Evolutionary conservation across 1,284 basidiomycete species (phyloP), one percentile per base, ranked within the genome.

Genomic region (Heliocybe sulcata): DNA sequence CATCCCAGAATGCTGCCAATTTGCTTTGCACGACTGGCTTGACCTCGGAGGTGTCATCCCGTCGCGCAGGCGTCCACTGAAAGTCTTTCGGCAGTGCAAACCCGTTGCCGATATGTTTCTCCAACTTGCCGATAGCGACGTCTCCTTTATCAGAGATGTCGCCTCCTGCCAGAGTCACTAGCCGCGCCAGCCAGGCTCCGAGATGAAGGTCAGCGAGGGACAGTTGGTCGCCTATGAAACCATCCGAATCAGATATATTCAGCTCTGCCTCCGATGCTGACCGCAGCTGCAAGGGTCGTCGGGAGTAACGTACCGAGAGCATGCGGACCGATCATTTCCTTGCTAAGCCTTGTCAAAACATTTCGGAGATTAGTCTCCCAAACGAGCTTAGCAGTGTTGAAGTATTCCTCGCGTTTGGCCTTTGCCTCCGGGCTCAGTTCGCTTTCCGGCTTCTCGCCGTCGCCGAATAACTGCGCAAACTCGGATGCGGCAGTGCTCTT

Each of bases 191-290:
- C 91, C 90, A 96, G 11, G 83, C 83, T 2, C 82, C 83, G 25
- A 93, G 72, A 64, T 94, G 90, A 53, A 93, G 69, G 65, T 95
- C 93, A 2, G 85, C 89, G 45, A 92, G 72, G 8, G 85, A 90
- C 64, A 93, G 68, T 57, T 91, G 88, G 62, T 88, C 87, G 25
- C 86, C 86, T 87, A 56, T 20, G 72, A 60, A 25, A 64, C 3
- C 33, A 14, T 25, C 11, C 4, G 35, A n/a, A n/a, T 23, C 22
- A 14, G 23, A 35, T 23, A 20, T 35, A 11, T 11, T 12, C 49
- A 23, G 11, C 20, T n/a, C n/a, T n/a, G n/a, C n/a, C 20, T 8
- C 8, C 10, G 16, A 16, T 23, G 9, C 20, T 31, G n/a, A 16
- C 12, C 27, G 27, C n/a, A 31, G 10, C 49, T n/a, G n/a, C n/a